Percentiles rank a stretch among this genome's conserved stretches.
Conservation (phyloP, 169 alveolate species). For the Plasmodium berghei region DNA sequence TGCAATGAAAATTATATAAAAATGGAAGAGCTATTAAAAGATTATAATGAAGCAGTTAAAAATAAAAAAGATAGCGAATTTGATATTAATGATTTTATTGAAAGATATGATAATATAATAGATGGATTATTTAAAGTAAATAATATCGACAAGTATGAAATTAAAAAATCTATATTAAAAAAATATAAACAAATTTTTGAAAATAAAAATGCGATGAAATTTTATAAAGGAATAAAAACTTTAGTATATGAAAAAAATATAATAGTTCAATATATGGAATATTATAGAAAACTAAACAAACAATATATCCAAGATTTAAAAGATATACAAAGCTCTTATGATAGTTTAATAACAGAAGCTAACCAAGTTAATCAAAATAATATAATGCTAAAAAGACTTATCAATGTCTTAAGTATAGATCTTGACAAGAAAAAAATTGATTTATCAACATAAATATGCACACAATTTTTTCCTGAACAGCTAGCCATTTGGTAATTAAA, state of each 20-base stretch:
- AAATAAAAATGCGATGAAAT: slow-evolving; percentile 7
- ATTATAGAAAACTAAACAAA: slow-evolving; percentile 10
- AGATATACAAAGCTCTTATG: slow-evolving; percentile 15
- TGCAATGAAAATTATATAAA: neutral
- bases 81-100: slow-evolving; percentile 8
- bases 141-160: neutral
- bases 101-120: neutral
- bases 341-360: slow-evolving; percentile 27
- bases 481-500: too few relatives aligned
- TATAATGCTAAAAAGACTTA: slow-evolving; percentile 40
- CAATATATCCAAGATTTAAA: slow-evolving; percentile 11
- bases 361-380: slow-evolving; percentile 53
- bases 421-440: too few relatives aligned
- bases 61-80: neutral
- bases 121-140: slow-evolving; percentile 8
- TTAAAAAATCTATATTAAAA: slow-evolving; percentile 16
- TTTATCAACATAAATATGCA: too few relatives aligned
- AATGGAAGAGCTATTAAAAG: neutral
- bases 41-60: slow-evolving; percentile 3
- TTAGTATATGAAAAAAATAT: slow-evolving; percentile 40
- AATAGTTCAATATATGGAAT: slow-evolving; percentile 22
- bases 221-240: slow-evolving; percentile 16
- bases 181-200: slow-evolving; percentile 17
- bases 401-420: slow-evolving; percentile 2
- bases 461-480: too few relatives aligned